Evolutionary conservation across 2,329 filamentous ascomycete species (phyloP).

Genomic region (Simplicillium sp.): DNA sequence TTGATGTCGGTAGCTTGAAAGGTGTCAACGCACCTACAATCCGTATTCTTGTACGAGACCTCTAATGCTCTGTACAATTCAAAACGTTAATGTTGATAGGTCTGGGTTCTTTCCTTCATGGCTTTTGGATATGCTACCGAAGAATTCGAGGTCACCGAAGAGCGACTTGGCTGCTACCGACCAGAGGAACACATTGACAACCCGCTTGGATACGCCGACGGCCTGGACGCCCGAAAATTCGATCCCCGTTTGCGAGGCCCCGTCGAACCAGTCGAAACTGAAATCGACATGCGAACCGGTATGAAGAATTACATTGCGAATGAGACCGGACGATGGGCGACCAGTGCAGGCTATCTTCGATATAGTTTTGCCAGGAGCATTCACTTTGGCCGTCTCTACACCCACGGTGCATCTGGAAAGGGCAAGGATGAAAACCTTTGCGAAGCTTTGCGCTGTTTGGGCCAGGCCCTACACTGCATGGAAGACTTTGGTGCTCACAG

Average conservation of each 20-base stretch:
- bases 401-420: conserved; percentile 46
- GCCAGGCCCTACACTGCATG: conserved; percentile 67
- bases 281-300: conserved; percentile 68
- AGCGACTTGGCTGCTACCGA: conserved; percentile 70
- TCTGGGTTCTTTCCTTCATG: conserved; percentile 76
- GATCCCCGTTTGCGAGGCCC: conserved; percentile 77
- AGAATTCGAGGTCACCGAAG: conserved; percentile 76
- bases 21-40: conserved; percentile 71
- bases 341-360: conserved; percentile 75
- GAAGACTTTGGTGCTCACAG: conserved; percentile 76
- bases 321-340: conserved; percentile 78
- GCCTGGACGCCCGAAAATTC: conserved; percentile 71
- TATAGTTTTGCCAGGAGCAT: conserved; percentile 67
- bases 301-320: conserved; percentile 99
- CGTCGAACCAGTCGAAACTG: conserved; percentile 59
- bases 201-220: conserved; percentile 78
- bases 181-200: conserved; percentile 71
- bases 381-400: conserved; percentile 69
- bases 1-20: conserved; percentile 73
- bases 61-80: background rate
- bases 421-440: conserved; percentile 71
- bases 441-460: conserved; percentile 67
- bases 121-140: conserved; percentile 78
- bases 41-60: conserved; percentile 49
- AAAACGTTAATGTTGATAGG: conserved; percentile 21